Percentiles rank a stretch among this genome's conserved stretches.
Conservation (phyloP, 352 stramenopile species). For the Phytopythium kandeliae region DNA sequence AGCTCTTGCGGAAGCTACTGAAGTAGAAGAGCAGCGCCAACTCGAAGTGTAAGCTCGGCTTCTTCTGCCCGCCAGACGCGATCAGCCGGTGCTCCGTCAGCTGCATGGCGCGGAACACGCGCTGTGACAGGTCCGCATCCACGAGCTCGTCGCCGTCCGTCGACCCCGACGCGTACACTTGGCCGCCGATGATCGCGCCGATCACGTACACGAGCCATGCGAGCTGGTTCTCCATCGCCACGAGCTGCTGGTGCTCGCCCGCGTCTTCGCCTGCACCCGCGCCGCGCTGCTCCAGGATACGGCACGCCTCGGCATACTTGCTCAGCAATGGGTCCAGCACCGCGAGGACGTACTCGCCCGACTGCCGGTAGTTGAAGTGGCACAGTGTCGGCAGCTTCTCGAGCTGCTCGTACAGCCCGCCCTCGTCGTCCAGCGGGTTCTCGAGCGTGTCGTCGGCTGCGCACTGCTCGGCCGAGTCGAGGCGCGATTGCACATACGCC, state of each 20-base stretch:
- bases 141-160: constrained; percentile 93
- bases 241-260: constrained; percentile 56
- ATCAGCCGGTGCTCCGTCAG: constrained; percentile 94
- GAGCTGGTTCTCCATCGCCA: constrained; percentile 93
- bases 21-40: constrained; percentile 96
- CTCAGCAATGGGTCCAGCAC: constrained; percentile 94
- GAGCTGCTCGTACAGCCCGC: constrained; percentile 95
- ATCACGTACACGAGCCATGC: constrained; percentile 98
- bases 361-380: constrained; percentile 94
- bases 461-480: constrained; percentile 93
- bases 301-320: constrained; percentile 89
- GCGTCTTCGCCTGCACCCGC: constrained; percentile 31
- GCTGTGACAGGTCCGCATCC: constrained; percentile 94
- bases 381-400: constrained; percentile 96
- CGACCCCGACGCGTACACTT: constrained; percentile 91
- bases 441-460: constrained; percentile 92
- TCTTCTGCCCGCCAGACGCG: constrained; percentile 68
- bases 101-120: constrained; percentile 95
- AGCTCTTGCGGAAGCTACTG: constrained; percentile 90
- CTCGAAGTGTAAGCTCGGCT: constrained; percentile 92
- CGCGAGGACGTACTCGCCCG: constrained; percentile 91
- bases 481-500: constrained; percentile 94
- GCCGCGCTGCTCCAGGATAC: constrained; percentile 62
- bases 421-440: constrained; percentile 96
- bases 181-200: constrained; percentile 93